These are phyloP conservation scores for Lichtheimia corymbifera DNA, from an alignment of 371 early-diverging fungal species.

Conservation along the genomic window DNA sequence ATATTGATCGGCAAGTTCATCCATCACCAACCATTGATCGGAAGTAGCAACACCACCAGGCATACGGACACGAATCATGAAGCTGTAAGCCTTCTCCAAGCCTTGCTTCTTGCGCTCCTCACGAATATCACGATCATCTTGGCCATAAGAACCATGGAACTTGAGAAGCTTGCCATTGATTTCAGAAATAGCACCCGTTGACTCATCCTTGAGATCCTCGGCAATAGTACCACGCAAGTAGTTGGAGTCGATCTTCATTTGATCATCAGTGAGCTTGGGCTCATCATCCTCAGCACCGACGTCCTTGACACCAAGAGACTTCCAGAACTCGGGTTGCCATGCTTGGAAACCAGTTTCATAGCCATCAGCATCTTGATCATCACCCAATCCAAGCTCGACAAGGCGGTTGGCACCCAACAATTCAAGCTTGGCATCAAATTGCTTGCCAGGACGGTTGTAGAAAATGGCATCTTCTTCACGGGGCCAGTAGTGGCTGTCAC, in stretches of 20 bases:
- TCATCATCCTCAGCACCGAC: constrained; percentile 69
- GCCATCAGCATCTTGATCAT: constrained; percentile 93
- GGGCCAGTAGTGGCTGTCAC: constrained; percentile 96
- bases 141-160: constrained; percentile 96
- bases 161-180: constrained; percentile 90
- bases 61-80: constrained; percentile 94
- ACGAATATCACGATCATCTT: constrained; percentile 93
- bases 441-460: constrained; percentile 89
- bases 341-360: constrained; percentile 77
- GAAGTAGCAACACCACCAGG: constrained; percentile 90
- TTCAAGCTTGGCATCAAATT: constrained; percentile 78
- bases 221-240: constrained; percentile 90
- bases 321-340: constrained; percentile 86
- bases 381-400: constrained; percentile 73
- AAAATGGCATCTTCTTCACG: constrained; percentile 85
- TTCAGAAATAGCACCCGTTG: constrained; percentile 86
- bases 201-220: constrained; percentile 77
- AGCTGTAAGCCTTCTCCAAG: constrained; percentile 87
- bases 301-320: constrained; percentile 70
- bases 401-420: constrained; percentile 74
- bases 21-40: constrained; percentile 91
- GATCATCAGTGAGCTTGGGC: constrained; percentile 80
- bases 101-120: constrained; percentile 84
- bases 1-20: constrained; percentile 76
- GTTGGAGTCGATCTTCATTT: constrained; percentile 88